A percentile compares a stretch with the other conserved stretches of the same genome.
These are phyloP conservation scores for Emergomyces pasteurianus DNA, from an alignment of 2,329 filamentous ascomycete species.

Conservation along the genomic window DNA sequence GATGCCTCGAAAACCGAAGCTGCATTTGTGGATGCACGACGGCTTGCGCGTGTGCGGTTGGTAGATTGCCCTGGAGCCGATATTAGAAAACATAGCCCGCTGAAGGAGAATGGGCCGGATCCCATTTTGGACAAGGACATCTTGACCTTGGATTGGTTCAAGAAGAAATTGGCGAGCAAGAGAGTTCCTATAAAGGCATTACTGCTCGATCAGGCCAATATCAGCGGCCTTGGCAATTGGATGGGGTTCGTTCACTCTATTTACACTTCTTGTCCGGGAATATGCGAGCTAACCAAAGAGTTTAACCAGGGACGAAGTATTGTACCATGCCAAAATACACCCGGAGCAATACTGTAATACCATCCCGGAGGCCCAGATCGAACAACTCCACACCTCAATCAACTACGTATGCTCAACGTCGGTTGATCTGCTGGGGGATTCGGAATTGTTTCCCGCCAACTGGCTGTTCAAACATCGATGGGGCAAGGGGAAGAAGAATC, in stretches of 20 bases:
- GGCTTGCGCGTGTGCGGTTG: constrained; percentile 67
- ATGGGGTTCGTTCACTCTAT: constrained; percentile 48
- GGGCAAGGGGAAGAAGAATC: constrained; percentile 73
- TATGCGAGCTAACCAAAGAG: neutral
- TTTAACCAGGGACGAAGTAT: constrained; percentile 58
- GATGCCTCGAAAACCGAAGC: constrained; percentile 49
- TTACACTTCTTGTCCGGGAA: neutral
- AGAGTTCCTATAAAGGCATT: constrained; percentile 83
- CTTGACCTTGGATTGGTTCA: constrained; percentile 66
- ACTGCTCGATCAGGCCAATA: constrained; percentile 73
- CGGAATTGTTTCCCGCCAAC: constrained; percentile 67
- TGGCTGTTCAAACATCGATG: constrained; percentile 87
- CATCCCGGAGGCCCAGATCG: constrained; percentile 59
- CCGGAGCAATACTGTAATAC: constrained; percentile 88
- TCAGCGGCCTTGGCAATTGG: constrained; percentile 95
- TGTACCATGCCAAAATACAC: constrained; percentile 80
- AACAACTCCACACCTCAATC: constrained; percentile 58
- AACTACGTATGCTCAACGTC: constrained; percentile 70
- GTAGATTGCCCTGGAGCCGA: constrained; percentile 66
- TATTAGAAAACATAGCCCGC: constrained; percentile 63
- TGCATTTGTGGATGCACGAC: constrained; percentile 73
- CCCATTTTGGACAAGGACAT: constrained; percentile 70
- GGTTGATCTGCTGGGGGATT: constrained; percentile 67
- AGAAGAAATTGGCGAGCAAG: constrained; percentile 57
- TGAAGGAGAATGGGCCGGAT: constrained; percentile 89